Evolutionary conservation across 2,329 filamentous ascomycete genomes (phyloP), one percentile per base, ranked within the genome.

Genomic region (Xylaria sp.): DNA sequence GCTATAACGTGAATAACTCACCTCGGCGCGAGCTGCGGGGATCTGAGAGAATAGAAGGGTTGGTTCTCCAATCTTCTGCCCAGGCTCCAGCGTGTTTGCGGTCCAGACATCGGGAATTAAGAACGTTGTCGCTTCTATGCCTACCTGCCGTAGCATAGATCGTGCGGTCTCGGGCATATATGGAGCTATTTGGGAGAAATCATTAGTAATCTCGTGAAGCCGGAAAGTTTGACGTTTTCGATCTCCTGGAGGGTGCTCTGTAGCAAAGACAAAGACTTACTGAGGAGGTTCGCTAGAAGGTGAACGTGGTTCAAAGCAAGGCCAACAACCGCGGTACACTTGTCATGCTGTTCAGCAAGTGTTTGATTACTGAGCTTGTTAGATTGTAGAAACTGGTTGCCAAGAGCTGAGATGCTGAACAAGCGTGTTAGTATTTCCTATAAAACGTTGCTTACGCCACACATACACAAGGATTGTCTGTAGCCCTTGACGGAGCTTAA

Each of bases 241-340:
- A n/a, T n/a, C n/a, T n/a, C n/a, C n/a, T n/a, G 28, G 4, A 28
- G 28, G 28, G 4, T 5, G 4, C 3, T 28, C 28, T 28, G 28
- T 28, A 28, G 28, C 28, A n/a, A n/a, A 56, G 8, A n/a, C 9
- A 15, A 44, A 13, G 10, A 57, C 55, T 15, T 44, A 57, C 55
- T 58, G 4, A 94, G 88, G 52, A 97, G 83, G 63, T 89, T 90
- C 25, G 94, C 92, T 57, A 97, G 86, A 39, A 98, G 89, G 77
- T 95, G 90, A 63, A 95, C 90, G 72, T 94, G 88, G 82, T 97
- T 97, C 69, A 97, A 85, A 0, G 91, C 93, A n/a, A 94, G 84
- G 65, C 93, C 92, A 63, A 97, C 86, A n/a, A 89, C 86, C 7
- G 85, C 84, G 44, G 83, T 82, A 69, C 86, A 88, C 44, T 86